Evolutionary conservation across 441 rosid species (phyloP), one percentile per base, ranked within the genome.

Genomic region (Croton laevigatus): DNA sequence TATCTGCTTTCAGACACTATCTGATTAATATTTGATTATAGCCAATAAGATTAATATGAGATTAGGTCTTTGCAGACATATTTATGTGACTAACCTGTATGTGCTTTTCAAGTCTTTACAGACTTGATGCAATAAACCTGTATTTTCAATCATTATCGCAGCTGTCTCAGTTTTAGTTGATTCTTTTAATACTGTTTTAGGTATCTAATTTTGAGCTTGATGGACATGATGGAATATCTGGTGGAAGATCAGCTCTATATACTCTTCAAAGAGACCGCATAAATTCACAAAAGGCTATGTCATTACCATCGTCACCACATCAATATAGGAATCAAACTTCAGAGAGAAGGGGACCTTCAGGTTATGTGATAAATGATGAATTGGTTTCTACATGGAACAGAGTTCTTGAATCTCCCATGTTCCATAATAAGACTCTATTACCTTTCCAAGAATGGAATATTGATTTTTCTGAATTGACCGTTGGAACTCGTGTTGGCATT

Each of bases 401-500:
- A 85, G 87, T 96, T 76, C 88, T 96, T 68, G 96, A 91, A 80
- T 96, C 99, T 83, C 91, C 87, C 49, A 76, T 86, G 92, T 93
- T 90, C 83, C 83, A 88, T 46, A 85, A 85, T 78, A 88, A 84
- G 68, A 94, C 94, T 59, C 78, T 91, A 57, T 77, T 96, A 73
- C 88, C 98, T 52, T 96, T 80, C 71, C 87, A 86, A 66, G 99
- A 91, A 75, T 96, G 99, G 99, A 87, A 88, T 76, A 96, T 96
- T 77, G 95, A 91, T 81, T 96, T 87, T 81, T 89, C 97, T 12
- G 99, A 96, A 74, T 67, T 96, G 77, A 87, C 90, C 0, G 96
- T 96, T 72, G 96, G 97, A 60, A 89, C 93, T 77, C 98, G 99
- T 68, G 99, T 96, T 73, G 99, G 99, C 54, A 96, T 94, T 65